Evolutionary conservation across 768 basidiomycete genomes (phyloP), one percentile per base, ranked within the genome.

Genomic region (Pleurotus tuber-regium): DNA sequence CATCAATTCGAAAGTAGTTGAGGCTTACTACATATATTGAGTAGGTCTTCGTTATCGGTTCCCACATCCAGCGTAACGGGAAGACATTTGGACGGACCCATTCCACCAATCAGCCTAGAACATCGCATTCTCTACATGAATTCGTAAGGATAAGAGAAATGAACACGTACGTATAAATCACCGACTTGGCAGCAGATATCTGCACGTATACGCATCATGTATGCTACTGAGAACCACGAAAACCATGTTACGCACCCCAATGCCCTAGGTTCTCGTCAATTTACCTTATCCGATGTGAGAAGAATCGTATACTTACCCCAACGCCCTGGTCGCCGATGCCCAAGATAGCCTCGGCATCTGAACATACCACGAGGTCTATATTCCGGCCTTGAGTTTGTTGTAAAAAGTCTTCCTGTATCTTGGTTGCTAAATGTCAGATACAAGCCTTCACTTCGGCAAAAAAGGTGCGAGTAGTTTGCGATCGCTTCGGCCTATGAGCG

Each of bases 271-370:
- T 41, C 21, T 18, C 21, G 12, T 21, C 19, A 25, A 41, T 16
- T n/a, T 31, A 18, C 40, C 19, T 7, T 19, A 18, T 31, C 7
- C 19, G 38, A 39, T 10, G 6, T 14, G n/a, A 16, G n/a, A 30
- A 35, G 14, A 7, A 2, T 14, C 21, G 46, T 1, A 31, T 2
- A 35, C 31, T 35, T 61, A 78, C 84, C 65, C 72, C 88, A 67
- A 92, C 90, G 50, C 92, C 76, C 57, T 78, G 77, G 60, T 77
- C 76, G 1, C 77, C 76, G 39, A 77, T 78, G 10, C 92, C 92
- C 7, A 94, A 70, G 53, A 94, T 92, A 0, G 89, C 88, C 58
- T 92, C 91, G 3, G 85, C 81, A 63, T 95, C 92, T 0, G 89
- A 87, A 50, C 86, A 86, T 21, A 94, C 89, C 44, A 95, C 76